phyloP scores from a whole-genome alignment of 148 eudicot species.

The Silene latifolia region DNA sequence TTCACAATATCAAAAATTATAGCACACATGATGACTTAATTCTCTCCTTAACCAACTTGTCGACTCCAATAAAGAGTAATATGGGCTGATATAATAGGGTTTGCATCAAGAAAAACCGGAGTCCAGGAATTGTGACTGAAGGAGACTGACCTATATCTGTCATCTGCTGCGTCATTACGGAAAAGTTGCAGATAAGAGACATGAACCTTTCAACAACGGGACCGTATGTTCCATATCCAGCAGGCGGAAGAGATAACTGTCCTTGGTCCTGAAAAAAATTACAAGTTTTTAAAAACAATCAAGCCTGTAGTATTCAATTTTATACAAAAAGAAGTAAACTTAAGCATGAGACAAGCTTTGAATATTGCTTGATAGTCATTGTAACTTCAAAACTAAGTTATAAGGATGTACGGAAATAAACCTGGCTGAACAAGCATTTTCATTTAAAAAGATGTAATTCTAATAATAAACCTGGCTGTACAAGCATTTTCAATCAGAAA shows the following conservation, averaged over 20 bases:
- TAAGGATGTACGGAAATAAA: not conserved
- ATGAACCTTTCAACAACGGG: conserved; percentile 14
- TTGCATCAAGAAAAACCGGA: not conserved
- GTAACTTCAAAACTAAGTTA: not conserved
- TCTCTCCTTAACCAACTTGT: not conserved
- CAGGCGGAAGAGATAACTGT: conserved; percentile 4
- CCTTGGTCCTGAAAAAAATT: not conserved
- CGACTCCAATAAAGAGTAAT: not conserved
- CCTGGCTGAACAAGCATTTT: not conserved
- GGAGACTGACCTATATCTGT: conserved; percentile 13
- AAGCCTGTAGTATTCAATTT: not conserved
- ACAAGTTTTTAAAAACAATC: not conserved
- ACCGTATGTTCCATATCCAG: conserved; percentile 1
- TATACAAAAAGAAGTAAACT: not conserved
- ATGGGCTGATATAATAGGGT: not conserved
- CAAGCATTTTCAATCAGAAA: not conserved
- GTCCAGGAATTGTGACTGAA: not conserved
- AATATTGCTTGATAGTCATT: not conserved
- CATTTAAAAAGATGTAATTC: not conserved
- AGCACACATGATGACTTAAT: not conserved
- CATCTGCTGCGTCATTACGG: conserved; percentile 11
- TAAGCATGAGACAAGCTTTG: conserved; percentile 3
- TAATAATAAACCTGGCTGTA: not conserved
- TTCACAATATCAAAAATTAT: not conserved
- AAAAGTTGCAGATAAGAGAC: conserved; percentile 18